These are phyloP conservation scores for Pontederia paniculata DNA, from an alignment of 176 grass and related monocot species.

Conservation along the genomic window DNA sequence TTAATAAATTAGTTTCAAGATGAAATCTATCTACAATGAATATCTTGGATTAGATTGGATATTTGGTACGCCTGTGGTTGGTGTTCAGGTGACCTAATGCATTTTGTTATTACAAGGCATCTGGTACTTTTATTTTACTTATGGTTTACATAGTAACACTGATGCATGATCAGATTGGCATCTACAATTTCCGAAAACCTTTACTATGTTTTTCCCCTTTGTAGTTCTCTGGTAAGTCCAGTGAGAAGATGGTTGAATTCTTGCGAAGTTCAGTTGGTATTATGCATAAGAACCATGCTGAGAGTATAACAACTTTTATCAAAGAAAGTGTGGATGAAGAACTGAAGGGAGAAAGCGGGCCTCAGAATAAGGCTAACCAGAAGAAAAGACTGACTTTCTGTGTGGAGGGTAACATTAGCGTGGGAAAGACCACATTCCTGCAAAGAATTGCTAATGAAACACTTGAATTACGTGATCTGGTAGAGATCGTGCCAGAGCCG, in stretches of 20 bases:
- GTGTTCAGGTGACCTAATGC: too few species aligned
- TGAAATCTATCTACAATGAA: too few species aligned
- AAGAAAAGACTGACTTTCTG: constrained; percentile 89
- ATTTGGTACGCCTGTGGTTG: too few species aligned
- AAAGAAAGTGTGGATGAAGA: constrained; percentile 87
- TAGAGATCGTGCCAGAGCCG: constrained; percentile 92
- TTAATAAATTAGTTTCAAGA: too few species aligned
- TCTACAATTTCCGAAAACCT: too few species aligned
- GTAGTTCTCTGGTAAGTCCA: constrained; percentile 75
- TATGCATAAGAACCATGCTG: constrained; percentile 88
- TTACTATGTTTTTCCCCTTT: too few species aligned
- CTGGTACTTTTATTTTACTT: too few species aligned
- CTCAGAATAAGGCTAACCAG: constrained; percentile 23
- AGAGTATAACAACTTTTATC: constrained; percentile 87
- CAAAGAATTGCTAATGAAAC: constrained; percentile 97
- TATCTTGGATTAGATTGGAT: too few species aligned
- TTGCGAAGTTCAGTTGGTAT: constrained; percentile 79
- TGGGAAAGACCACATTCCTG: constrained; percentile 91
- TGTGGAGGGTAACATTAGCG: constrained; percentile 96
- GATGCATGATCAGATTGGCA: too few species aligned
- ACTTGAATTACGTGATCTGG: constrained; percentile 82
- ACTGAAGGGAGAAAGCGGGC: constrained; percentile 23
- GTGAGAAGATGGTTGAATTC: constrained; percentile 83
- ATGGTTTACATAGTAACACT: too few species aligned
- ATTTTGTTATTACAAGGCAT: too few species aligned